phyloP scores from a whole-genome alignment of 495 filamentous ascomycete genomes.

The Podospora appendiculata region DNA sequence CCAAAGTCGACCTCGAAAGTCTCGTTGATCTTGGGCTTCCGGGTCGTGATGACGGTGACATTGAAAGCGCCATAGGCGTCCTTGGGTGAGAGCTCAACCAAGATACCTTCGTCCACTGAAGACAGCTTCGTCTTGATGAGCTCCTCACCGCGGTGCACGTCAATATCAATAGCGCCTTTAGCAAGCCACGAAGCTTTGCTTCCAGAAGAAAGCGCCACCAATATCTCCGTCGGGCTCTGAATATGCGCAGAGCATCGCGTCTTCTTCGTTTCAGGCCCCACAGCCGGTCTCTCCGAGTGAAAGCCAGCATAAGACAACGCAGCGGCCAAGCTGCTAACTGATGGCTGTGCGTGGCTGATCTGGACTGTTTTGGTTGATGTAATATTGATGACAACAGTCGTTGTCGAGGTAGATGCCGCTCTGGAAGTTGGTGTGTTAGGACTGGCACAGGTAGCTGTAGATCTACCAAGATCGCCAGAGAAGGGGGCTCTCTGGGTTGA shows the following conservation, averaged over 20 bases:
- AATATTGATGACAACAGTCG: conserved; percentile 27
- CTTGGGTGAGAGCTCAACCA: conserved; percentile 30
- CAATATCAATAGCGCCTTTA: conserved; percentile 34
- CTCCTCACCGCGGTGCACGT: conserved; percentile 32
- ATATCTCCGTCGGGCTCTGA: conserved; percentile 28
- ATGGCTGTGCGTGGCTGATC: conserved; percentile 25
- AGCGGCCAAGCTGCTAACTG: conserved; percentile 31
- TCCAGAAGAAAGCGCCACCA: conserved; percentile 28
- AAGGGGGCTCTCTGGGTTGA: not conserved
- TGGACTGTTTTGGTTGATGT: conserved; percentile 28
- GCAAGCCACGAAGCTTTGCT: conserved; percentile 33
- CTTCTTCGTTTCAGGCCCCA: conserved; percentile 14
- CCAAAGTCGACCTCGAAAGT: conserved; percentile 38
- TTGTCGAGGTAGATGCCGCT: conserved; percentile 24
- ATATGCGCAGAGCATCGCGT: conserved; percentile 30
- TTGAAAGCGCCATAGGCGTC: conserved; percentile 35
- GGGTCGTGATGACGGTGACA: conserved; percentile 35
- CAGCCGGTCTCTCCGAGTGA: conserved; percentile 28
- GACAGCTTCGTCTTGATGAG: conserved; percentile 33
- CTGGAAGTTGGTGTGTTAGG: conserved; percentile 2
- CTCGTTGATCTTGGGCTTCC: conserved; percentile 38
- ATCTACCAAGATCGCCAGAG: conserved; percentile 11
- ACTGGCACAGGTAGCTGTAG: not conserved
- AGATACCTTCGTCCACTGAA: conserved; percentile 33
- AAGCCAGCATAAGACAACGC: conserved; percentile 28